Base-by-base conservation (phyloP, 2,329 filamentous ascomycete genomes). In the Mycosphaerelloides madeirae region DNA sequence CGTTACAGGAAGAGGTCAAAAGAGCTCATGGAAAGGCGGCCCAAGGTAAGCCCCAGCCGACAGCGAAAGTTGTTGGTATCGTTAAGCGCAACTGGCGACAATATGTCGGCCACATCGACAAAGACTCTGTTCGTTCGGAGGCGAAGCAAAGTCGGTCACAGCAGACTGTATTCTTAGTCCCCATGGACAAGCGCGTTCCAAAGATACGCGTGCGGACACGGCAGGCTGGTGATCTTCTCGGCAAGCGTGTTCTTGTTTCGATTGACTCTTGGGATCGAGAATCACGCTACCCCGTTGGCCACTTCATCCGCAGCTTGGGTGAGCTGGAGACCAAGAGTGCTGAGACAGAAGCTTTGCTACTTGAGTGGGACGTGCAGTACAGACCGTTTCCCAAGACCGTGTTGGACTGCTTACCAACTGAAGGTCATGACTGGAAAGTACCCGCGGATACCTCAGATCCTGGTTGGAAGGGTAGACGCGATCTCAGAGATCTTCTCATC, bases 301-400 rank as follows among this genome's bases (percentile, higher is more conserved):
- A 98, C 65, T 94, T 97, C 59, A 85, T 98, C 38, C 85, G 93
- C 48, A 93, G 89, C 18, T 72, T 98, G 7, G 93, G 93, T 53
- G 90, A 95, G 65, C 71, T 98, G 36, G 93, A 98, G 68, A 95
- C 87, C 5, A 97, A 98, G 67, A 88, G 86, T n/a, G 93, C 93
- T 6, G 93, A 97, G 70, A 98, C 93, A 0, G 93, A 98, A 66
- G 93, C 93, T 15, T 72, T 98, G 34, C 74, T 98, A 9, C 76
- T 98, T 20, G 93, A 98, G 65, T 95, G 90, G 70, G 93, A 98
- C 62, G 93, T 98, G 2, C 93, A 98, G 65, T 98, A 98, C 68
- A 81, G 91, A 44, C 93, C 93, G 1, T 98, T 98, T 66, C 90
- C 93, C 4, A 95, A 95, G 68, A 87, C 89, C 0, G 91, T 98